phyloP scores from a whole-genome alignment of 2,329 filamentous ascomycete genomes.

The Diplodia seriata region DNA sequence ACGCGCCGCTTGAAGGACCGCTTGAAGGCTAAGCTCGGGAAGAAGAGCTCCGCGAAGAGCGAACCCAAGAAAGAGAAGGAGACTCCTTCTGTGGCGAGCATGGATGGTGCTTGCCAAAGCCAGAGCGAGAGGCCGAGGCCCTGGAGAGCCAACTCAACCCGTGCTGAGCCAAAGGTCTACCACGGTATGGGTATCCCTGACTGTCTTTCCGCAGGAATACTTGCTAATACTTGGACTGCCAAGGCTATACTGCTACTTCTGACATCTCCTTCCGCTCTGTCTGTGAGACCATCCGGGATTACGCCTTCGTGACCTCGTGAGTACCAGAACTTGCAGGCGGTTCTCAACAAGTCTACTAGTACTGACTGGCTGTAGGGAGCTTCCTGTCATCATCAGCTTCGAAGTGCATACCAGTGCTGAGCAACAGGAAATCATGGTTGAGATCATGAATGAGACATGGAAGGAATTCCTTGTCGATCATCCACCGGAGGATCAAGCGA shows the following conservation, averaged over 20 bases:
- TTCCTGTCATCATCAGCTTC: constrained; percentile 89
- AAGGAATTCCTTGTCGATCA: constrained; percentile 73
- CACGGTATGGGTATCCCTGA: constrained; percentile 62
- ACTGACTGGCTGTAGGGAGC: constrained; percentile 49
- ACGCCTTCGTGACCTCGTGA: constrained; percentile 72
- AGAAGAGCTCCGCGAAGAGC: constrained; percentile 46
- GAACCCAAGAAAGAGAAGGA: constrained; percentile 37
- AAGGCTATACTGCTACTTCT: constrained; percentile 77
- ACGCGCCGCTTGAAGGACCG: constrained; percentile 29
- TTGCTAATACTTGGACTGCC: constrained; percentile 1
- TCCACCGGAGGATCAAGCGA: constrained; percentile 56
- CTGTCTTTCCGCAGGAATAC: neutral
- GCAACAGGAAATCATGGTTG: constrained; percentile 91
- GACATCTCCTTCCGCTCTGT: constrained; percentile 89
- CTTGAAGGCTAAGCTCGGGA: constrained; percentile 44
- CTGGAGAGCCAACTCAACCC: constrained; percentile 43
- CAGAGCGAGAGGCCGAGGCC: constrained; percentile 39
- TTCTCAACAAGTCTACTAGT: too few species aligned
- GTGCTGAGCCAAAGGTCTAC: constrained; percentile 76
- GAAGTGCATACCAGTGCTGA: constrained; percentile 84
- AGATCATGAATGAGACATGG: constrained; percentile 93
- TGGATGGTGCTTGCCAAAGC: neutral
- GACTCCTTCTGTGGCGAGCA: constrained; percentile 32
- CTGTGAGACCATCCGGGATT: constrained; percentile 77
- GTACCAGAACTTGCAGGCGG: neutral